Evolutionary conservation across 257 asterid species (phyloP), one percentile per base, ranked within the genome.

Genomic region (Paraleonurus japonicus): DNA sequence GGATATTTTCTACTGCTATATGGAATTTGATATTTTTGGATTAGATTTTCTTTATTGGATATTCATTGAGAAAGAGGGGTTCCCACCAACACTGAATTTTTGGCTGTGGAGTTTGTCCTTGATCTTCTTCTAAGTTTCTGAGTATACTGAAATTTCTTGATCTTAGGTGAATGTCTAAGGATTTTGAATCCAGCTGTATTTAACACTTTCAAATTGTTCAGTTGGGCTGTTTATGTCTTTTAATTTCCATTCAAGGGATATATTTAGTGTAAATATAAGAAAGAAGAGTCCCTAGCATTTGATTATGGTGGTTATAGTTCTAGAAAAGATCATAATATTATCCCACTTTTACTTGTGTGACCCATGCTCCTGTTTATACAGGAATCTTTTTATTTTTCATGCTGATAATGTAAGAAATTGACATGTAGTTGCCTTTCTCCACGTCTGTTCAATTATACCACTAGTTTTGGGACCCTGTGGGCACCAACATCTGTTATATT

Each of bases 111-210:
- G 33, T 51, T 64, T 35, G 43, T 35, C 2, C 12, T 35, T 35
- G 0, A 12, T 35, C 12, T 35, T 35, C 43, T 35, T 35, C 9
- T 35, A 8, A 35, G 43, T 7, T 1, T 35, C 43, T 35, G 12
- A 35, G 12, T 2, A 8, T 35, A 53, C 60, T 53, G 60, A 9
- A 8, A 28, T 53, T 75, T 75, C 73, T 60, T 53, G 17, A 11
- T 16, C 8, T 23, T 27, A 12, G 27, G 50, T 16, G 58, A 39
- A 8, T 24, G 33, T 65, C 24, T n/a, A 30, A 37, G 58, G 39
- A 55, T 53, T 58, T 65, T 66, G 70, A 64, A 35, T 37, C 39
- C 11, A 32, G 30, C 64, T 76, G 57, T 59, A 16, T 3, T 50
- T 30, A 45, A 28, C 41, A 27, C 32, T 20, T 50, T 77, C 23